Percentiles rank a stretch among this genome's conserved stretches.
These are phyloP conservation scores for Populus tremula DNA, from an alignment of 345 rosid species.

Conservation along the genomic window DNA sequence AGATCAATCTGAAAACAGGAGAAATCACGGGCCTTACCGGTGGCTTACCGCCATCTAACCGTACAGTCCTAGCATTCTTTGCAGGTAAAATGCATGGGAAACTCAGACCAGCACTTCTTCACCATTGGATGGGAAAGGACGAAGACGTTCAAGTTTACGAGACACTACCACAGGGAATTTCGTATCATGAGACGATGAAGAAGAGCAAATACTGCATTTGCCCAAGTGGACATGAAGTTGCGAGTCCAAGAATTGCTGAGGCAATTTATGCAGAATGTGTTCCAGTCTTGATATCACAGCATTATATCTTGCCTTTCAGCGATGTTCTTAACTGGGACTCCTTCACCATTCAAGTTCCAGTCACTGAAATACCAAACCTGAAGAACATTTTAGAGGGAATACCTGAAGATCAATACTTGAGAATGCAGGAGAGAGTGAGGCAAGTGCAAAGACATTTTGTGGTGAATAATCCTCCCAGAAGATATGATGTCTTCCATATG, in stretches of 20 bases:
- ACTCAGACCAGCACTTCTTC: conserved; percentile 36
- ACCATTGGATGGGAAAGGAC: conserved; percentile 47
- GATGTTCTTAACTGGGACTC: conserved; percentile 66
- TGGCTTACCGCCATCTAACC: conserved; percentile 19
- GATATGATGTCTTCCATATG: conserved; percentile 72
- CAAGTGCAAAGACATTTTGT: conserved; percentile 55
- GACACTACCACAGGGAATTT: conserved; percentile 34
- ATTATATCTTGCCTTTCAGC: conserved; percentile 59
- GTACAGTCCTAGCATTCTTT: conserved; percentile 44
- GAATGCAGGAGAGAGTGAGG: conserved; percentile 41
- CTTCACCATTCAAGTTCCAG: conserved; percentile 50
- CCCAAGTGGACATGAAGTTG: conserved; percentile 86
- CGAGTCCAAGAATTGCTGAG: conserved; percentile 73
- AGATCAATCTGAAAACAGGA: conserved; percentile 45
- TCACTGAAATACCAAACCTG: conserved; percentile 47
- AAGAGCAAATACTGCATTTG: conserved; percentile 58
- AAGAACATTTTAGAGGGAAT: conserved; percentile 51
- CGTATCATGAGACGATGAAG: conserved; percentile 39
- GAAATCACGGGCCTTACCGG: conserved; percentile 18
- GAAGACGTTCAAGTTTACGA: conserved; percentile 48
- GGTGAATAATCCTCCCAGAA: conserved; percentile 59
- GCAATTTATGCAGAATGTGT: conserved; percentile 69
- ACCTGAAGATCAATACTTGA: conserved; percentile 40
- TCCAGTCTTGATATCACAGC: conserved; percentile 61
- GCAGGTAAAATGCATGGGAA: conserved; percentile 48